A percentile compares a stretch with the other conserved stretches of the same genome.
These are phyloP conservation scores for Nemania abortiva DNA, from an alignment of 2,329 filamentous ascomycete species.

Conservation along the genomic window DNA sequence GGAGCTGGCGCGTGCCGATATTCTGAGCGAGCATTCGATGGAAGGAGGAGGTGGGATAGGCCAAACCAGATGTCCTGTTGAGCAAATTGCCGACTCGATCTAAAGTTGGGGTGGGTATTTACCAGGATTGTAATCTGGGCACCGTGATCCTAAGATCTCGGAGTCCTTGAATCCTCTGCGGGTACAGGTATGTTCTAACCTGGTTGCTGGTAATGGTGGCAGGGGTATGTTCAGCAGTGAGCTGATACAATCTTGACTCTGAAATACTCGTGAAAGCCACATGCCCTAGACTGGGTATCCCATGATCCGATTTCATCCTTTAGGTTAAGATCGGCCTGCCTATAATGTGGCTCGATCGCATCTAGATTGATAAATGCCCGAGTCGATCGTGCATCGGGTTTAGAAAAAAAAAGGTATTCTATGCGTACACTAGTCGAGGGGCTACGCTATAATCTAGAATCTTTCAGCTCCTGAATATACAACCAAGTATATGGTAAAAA, in stretches of 20 bases:
- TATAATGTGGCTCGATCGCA: not conserved
- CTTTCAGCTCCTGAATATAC: conserved; percentile 12
- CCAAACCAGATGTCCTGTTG: conserved; percentile 2
- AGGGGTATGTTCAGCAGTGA: conserved; percentile 19
- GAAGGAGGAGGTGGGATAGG: conserved; percentile 3
- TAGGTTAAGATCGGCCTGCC: not conserved
- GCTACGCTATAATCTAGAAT: not conserved
- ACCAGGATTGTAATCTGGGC: not conserved
- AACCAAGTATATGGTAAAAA: not conserved
- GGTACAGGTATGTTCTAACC: conserved; percentile 10
- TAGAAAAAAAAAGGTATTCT: not conserved
- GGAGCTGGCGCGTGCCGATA: conserved; percentile 6
- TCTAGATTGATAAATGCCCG: conserved; percentile 1
- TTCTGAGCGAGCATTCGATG: conserved; percentile 11
- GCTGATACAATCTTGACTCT: conserved; percentile 14
- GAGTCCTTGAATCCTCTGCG: conserved; percentile 8
- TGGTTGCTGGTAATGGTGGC: conserved; percentile 23
- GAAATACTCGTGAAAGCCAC: not conserved
- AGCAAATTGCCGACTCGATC: conserved; percentile 8
- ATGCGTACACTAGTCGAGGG: not conserved
- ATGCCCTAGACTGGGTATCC: not conserved
- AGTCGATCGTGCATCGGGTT: not conserved
- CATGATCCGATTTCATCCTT: not conserved
- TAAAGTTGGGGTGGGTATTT: conserved; percentile 23
- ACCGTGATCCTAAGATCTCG: conserved; percentile 8